Evolutionary conservation across 2,329 filamentous ascomycete species (phyloP).

Genomic region (Microcyclospora pomicola): DNA sequence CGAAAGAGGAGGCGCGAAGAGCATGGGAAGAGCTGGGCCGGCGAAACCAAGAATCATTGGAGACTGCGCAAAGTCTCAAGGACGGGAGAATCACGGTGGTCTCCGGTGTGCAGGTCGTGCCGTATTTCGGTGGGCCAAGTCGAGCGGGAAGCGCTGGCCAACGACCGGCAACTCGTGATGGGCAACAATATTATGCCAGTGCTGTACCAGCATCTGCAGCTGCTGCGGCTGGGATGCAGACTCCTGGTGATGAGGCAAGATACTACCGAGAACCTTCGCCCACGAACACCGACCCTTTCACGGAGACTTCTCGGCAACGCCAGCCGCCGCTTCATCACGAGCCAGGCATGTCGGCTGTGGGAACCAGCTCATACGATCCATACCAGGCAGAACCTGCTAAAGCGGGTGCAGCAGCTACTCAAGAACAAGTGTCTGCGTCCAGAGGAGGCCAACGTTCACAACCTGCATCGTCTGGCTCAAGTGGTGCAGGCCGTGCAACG

Average conservation of each 20-base stretch:
- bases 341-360: constrained; percentile 22
- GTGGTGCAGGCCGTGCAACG: background rate
- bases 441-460: constrained; percentile 2
- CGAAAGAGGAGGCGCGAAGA: constrained; percentile 85
- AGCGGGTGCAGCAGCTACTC: constrained; percentile 4
- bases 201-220: constrained; percentile 7
- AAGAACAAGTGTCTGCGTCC: too few relatives aligned
- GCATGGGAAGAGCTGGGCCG: constrained; percentile 96
- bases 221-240: constrained; percentile 14
- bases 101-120: constrained; percentile 87
- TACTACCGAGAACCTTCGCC: constrained; percentile 40
- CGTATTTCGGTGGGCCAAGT: constrained; percentile 27
- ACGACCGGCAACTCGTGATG: constrained; percentile 24
- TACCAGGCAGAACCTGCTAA: constrained; percentile 8
- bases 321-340: constrained; percentile 24
- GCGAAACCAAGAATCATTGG: constrained; percentile 83
- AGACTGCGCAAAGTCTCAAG: constrained; percentile 71
- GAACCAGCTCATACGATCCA: constrained; percentile 19
- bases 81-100: constrained; percentile 80
- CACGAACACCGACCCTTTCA: constrained; percentile 49
- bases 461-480: background rate
- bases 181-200: constrained; percentile 17
- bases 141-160: constrained; percentile 28
- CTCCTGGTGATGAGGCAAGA: constrained; percentile 26
- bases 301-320: constrained; percentile 31